These are phyloP conservation scores for Apiotrichum veenhuisii DNA, from an alignment of 1,284 basidiomycete genomes.

Conservation along the genomic window DNA sequence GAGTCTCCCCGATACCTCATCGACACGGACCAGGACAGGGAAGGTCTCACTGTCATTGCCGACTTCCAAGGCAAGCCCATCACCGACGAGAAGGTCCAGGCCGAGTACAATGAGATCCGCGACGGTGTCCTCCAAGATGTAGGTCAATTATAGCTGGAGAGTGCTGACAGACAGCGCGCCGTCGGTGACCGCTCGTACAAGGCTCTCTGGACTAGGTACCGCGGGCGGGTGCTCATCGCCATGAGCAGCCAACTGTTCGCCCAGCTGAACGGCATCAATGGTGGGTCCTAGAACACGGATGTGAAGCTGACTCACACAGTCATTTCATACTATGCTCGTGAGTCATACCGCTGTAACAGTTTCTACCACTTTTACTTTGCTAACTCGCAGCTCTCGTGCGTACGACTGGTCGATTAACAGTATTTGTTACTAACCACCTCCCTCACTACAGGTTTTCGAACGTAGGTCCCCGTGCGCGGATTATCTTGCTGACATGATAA, in stretches of 20 bases:
- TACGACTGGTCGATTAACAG: not conserved
- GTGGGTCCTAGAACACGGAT: conserved; percentile 87
- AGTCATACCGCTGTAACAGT: conserved; percentile 14
- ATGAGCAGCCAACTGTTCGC: conserved; percentile 97
- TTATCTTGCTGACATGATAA: conserved; percentile 47
- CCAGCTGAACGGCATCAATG: conserved; percentile 91
- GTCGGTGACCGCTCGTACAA: conserved; percentile 78
- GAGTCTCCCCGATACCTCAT: conserved; percentile 94
- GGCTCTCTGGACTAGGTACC: conserved; percentile 84
- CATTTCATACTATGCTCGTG: conserved; percentile 48
- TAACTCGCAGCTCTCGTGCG: conserved; percentile 44
- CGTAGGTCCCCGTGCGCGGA: conserved; percentile 52
- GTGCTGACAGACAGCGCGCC: conserved; percentile 50
- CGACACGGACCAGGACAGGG: conserved; percentile 78
- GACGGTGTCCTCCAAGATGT: conserved; percentile 80
- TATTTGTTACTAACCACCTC: conserved; percentile 51
- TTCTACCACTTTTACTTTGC: not conserved
- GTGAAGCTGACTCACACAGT: not conserved
- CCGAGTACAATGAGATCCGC: conserved; percentile 90
- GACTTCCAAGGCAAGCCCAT: conserved; percentile 84
- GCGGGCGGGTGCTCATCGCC: conserved; percentile 85
- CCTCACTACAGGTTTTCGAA: conserved; percentile 65
- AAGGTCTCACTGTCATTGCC: conserved; percentile 82
- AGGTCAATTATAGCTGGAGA: conserved; percentile 23
- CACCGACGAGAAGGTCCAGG: conserved; percentile 66